Evolutionary conservation across 352 stramenopile genomes (phyloP), one percentile per base, ranked within the genome.

Genomic region (Globisporangium solare): DNA sequence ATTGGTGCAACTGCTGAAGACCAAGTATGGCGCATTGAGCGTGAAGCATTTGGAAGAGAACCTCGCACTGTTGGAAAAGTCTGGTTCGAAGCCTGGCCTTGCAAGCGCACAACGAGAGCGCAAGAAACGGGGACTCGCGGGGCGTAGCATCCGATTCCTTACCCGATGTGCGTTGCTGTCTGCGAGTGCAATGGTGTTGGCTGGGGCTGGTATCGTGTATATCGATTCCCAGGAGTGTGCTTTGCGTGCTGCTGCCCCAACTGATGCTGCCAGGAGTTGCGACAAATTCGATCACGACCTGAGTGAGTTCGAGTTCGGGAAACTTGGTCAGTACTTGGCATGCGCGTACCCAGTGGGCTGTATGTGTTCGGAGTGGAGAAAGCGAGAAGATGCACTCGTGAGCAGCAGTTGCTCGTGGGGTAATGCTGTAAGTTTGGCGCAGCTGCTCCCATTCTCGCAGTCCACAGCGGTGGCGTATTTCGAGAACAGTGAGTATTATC

Each of bases 41-140:
- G 76, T 93, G 22, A 89, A 91, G 64, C 73, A 51, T 0, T 51
- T 93, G 8, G 83, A 91, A 58, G 69, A 83, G 37, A 86, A 84
- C 37, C 43, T 91, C 6, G 61, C 70, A 2, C 31, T 60, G 2
- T 52, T 89, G 43, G 74, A 87, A 54, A 59, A 46, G 10, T 24
- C 60, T 31, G 11, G 48, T 53, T 17, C 55, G 18, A 24, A 47
- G 0, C 5, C 17, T 0, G 32, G 51, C 60, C 17, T 43, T 17
- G 39, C 24, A 20, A 27, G n/a, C 27, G 45, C 15, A 8, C 46
- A 27, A 10, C 63, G 50, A 59, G 21, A 47, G n/a, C 31, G 55
- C 20, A 59, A 63, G 59, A 60, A 62, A 62, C 43, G 41, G 24
- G 42, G 18, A n/a, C 22, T 61, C 22, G 32, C 27, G 7, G 27